These are phyloP conservation scores for Hsuehochloa calcarea DNA, from an alignment of 176 grass and related monocot species.

Conservation along the genomic window DNA sequence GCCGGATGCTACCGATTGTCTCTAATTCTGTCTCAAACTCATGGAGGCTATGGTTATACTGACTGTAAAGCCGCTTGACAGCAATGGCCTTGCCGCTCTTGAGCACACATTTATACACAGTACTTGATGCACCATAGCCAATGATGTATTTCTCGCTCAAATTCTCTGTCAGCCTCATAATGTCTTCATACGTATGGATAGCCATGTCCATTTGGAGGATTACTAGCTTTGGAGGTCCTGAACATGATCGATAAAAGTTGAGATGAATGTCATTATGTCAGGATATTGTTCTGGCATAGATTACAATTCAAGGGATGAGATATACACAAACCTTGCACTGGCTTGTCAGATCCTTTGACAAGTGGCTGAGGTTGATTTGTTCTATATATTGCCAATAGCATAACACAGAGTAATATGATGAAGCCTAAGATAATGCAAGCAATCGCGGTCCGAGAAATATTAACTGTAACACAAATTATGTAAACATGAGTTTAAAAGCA, in stretches of 20 bases:
- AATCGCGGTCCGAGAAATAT: conserved; percentile 63
- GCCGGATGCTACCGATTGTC: conserved; percentile 83
- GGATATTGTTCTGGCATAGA: neutral
- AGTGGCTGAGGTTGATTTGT: conserved; percentile 72
- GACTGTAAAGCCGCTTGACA: conserved; percentile 90
- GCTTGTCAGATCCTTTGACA: conserved; percentile 59
- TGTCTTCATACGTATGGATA: conserved; percentile 89
- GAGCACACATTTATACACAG: conserved; percentile 85
- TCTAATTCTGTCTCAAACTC: conserved; percentile 97
- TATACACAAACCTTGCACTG: conserved; percentile 61
- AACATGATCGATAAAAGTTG: conserved; percentile 15
- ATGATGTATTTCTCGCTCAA: conserved; percentile 96
- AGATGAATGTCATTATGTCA: conserved; percentile 7
- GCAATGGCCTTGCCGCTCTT: conserved; percentile 89
- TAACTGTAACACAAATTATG: conserved; percentile 48
- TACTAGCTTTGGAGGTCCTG: conserved; percentile 93
- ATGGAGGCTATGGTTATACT: conserved; percentile 65
- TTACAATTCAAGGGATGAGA: neutral
- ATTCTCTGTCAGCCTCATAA: conserved; percentile 95
- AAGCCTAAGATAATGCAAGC: conserved; percentile 82
- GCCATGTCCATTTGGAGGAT: conserved; percentile 98
- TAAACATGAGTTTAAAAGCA: conserved; percentile 4
- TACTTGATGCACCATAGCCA: conserved; percentile 93
- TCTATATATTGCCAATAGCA: conserved; percentile 75
- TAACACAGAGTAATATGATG: conserved; percentile 62